A percentile compares a stretch with the other conserved stretches of the same genome.
phyloP scores from a whole-genome alignment of 495 filamentous ascomycete species.

The Aspergillus baeticus region DNA sequence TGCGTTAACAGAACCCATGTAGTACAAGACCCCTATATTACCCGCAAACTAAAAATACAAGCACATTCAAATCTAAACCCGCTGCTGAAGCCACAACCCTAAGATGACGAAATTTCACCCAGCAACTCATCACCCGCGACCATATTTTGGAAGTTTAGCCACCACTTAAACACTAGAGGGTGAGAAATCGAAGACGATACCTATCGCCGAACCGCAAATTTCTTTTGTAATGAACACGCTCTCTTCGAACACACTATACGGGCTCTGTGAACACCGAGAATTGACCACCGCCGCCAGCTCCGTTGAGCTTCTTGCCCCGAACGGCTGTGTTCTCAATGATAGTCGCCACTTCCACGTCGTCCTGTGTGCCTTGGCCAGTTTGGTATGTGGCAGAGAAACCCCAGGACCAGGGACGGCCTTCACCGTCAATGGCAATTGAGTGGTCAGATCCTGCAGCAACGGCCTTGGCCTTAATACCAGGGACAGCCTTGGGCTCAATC shows the following conservation, averaged over 20 bases:
- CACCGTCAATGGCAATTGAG: slow-evolving; percentile 53
- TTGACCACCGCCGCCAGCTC: slow-evolving; percentile 62
- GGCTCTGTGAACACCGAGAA: slow-evolving; percentile 51
- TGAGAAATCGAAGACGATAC: not conserved
- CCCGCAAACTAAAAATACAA: slow-evolving; percentile 2
- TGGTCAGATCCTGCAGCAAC: slow-evolving; percentile 57
- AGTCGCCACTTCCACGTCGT: slow-evolving; percentile 58
- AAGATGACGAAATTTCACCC: not conserved
- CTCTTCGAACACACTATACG: not conserved
- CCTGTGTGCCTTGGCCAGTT: slow-evolving; percentile 56
- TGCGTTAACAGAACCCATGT: not conserved
- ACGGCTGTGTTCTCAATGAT: slow-evolving; percentile 59
- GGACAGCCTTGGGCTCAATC: slow-evolving; percentile 50
- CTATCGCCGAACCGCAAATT: not conserved
- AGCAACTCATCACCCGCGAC: not conserved
- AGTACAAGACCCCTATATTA: not conserved
- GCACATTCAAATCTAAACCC: slow-evolving; percentile 4
- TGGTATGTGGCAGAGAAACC: slow-evolving; percentile 65
- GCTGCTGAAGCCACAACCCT: not conserved
- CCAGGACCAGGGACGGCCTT: slow-evolving; percentile 60
- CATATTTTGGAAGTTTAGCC: not conserved
- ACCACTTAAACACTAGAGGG: not conserved
- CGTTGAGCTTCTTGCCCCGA: slow-evolving; percentile 53
- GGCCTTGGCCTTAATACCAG: slow-evolving; percentile 40
- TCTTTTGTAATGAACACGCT: slow-evolving; percentile 8